Conservation (phyloP, 176 grass and related monocot species). For the Musa troglodytarum region DNA sequence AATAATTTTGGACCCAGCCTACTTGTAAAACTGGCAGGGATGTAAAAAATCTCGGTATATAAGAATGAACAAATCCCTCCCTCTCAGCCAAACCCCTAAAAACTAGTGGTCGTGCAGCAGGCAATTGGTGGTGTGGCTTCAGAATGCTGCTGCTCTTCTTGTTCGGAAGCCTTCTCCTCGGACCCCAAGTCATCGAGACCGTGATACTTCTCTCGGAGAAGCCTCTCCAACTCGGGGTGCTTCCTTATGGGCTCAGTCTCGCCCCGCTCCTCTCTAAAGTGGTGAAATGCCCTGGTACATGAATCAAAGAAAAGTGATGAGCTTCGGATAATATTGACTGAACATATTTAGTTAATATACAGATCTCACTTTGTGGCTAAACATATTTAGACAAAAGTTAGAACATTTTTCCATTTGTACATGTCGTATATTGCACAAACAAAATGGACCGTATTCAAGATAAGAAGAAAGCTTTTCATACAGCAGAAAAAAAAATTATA, state of each 20-base stretch:
- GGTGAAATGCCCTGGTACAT: constrained; percentile 83
- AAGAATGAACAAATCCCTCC: neutral
- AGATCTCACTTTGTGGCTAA: too few species aligned
- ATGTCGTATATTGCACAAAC: too few species aligned
- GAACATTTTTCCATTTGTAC: too few species aligned
- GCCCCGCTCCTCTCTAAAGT: constrained; percentile 42
- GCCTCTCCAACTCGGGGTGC: constrained; percentile 17
- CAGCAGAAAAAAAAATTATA: too few species aligned
- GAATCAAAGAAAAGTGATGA: neutral
- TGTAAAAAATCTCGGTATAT: constrained; percentile 3
- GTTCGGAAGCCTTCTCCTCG: constrained; percentile 3
- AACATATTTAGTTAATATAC: neutral
- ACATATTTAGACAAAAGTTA: too few species aligned
- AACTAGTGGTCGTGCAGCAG: too few species aligned
- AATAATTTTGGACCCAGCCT: constrained; percentile 11
- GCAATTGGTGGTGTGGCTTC: too few species aligned
- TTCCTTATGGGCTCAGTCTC: constrained; percentile 33
- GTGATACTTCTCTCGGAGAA: constrained; percentile 9
- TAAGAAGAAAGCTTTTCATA: too few species aligned
- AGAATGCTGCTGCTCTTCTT: neutral
- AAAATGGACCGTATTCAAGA: too few species aligned
- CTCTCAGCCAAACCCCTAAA: neutral
- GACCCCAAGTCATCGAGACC: constrained; percentile 15
- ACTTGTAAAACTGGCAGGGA: neutral
- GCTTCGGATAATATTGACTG: neutral